Evolutionary conservation across 2,329 filamentous ascomycete genomes (phyloP).

Genomic region (Ceratocystis variospora): DNA sequence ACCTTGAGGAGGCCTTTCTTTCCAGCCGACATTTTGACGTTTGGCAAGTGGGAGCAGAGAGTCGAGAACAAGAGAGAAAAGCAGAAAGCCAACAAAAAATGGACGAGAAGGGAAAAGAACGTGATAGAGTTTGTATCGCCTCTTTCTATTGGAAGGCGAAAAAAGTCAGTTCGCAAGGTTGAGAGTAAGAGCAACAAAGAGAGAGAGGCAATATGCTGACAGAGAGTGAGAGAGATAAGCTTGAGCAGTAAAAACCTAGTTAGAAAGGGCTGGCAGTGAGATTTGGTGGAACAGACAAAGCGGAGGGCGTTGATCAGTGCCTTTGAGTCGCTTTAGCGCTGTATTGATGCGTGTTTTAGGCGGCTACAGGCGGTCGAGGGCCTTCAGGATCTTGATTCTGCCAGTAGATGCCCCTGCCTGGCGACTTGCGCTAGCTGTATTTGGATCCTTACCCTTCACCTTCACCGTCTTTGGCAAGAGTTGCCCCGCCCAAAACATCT

Average conservation of each 20-base stretch:
- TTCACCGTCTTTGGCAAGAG: too few relatives aligned
- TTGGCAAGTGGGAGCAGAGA: neutral
- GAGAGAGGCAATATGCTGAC: neutral
- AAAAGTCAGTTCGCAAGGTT: neutral
- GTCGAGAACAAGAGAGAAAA: neutral
- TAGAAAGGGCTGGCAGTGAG: neutral
- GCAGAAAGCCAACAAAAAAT: neutral
- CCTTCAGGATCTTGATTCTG: too few relatives aligned
- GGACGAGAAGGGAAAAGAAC: conserved; percentile 10
- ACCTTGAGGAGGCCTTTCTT: conserved; percentile 92
- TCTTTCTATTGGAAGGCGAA: neutral
- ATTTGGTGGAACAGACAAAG: neutral
- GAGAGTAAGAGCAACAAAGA: neutral
- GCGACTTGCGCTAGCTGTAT: too few relatives aligned
- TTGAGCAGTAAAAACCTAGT: neutral
- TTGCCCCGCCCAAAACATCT: too few relatives aligned
- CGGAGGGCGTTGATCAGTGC: neutral
- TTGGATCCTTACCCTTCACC: too few relatives aligned
- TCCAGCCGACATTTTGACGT: conserved; percentile 53
- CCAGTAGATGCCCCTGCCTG: too few relatives aligned
- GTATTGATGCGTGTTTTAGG: neutral
- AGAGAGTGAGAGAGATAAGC: neutral
- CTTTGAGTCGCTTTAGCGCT: neutral
- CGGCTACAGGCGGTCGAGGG: neutral
- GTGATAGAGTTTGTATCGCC: neutral